Evolutionary conservation across 495 filamentous ascomycete species (phyloP).

Genomic region (Neurospora discreta): DNA sequence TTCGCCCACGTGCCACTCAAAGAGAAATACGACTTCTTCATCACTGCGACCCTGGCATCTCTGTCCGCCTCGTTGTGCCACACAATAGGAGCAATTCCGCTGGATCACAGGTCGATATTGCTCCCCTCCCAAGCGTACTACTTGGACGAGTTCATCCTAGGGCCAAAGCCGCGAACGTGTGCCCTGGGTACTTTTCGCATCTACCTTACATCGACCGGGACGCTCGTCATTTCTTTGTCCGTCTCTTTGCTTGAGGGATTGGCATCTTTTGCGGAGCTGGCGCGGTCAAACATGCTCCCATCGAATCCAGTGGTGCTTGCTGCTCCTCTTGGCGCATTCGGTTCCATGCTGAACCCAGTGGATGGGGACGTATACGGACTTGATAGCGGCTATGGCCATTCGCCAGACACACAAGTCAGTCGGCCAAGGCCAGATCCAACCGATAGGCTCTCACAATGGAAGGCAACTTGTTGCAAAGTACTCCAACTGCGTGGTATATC

Average conservation of each 20-base stretch:
- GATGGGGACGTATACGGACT: slow-evolving; percentile 14
- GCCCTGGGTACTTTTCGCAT: slow-evolving; percentile 35
- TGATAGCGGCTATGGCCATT: slow-evolving; percentile 25
- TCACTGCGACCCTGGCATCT: slow-evolving; percentile 31
- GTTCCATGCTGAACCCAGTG: slow-evolving; percentile 24
- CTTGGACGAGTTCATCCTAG: slow-evolving; percentile 12
- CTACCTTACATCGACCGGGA: slow-evolving; percentile 38
- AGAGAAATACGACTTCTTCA: slow-evolving; percentile 34
- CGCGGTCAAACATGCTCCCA: slow-evolving; percentile 23
- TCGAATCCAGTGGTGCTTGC: slow-evolving; percentile 28
- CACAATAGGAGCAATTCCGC: slow-evolving; percentile 26
- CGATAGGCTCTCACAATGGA: slow-evolving; percentile 29
- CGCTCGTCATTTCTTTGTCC: slow-evolving; percentile 31
- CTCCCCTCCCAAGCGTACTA: slow-evolving; percentile 19
- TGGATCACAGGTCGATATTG: slow-evolving; percentile 32
- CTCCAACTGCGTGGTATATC: slow-evolving; percentile 33
- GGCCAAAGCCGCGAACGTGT: slow-evolving; percentile 12
- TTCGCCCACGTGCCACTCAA: slow-evolving; percentile 18
- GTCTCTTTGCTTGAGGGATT: slow-evolving; percentile 30
- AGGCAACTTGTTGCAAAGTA: slow-evolving; percentile 26
- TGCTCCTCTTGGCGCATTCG: slow-evolving; percentile 37
- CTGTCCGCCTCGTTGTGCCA: slow-evolving; percentile 33
- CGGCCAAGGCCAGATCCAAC: slow-evolving; percentile 25
- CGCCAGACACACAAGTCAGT: slow-evolving; percentile 35
- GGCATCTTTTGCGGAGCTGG: slow-evolving; percentile 24